Evolutionary conservation across 495 filamentous ascomycete genomes (phyloP), one percentile per base, ranked within the genome.

Genomic region (Cercophora sp.): DNA sequence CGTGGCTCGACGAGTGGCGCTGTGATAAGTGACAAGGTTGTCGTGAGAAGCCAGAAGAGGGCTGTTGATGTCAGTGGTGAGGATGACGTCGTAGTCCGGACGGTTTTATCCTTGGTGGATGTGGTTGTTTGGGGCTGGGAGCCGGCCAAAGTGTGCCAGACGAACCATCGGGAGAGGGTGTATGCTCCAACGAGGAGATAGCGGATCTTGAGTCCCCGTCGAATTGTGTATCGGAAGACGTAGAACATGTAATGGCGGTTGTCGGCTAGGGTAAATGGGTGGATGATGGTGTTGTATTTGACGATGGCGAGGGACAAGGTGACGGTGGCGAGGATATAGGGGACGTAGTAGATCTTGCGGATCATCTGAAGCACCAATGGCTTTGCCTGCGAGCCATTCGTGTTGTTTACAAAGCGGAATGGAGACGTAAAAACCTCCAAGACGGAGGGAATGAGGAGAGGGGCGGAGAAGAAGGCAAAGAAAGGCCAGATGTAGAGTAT

Each of bases 191-290:
- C 82, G 2, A 85, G 83, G 13, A 79, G 64, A 63, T 94, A 94
- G 27, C 85, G 83, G 11, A 87, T 62, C 15, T 70, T 66, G 1
- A 78, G 72, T 49, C 89, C 81, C 19, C 73, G 72, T 3, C 80
- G 76, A 47, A 94, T 82, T 9, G 90, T 85, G 55, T 94, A 80
- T 0, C 89, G 86, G 73, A 98, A 97, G 51, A 93, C 75, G 68
- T 98, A 98, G 71, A 98, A 98, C 50, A 93, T 81, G 72, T 96
- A 98, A 65, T 97, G 94, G 2, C 93, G 77, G 70, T 98, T 98
- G 65, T 98, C 93, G 24, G 93, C 93, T 3, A 97, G 79, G 1
- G 92, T 95, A 60, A 96, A 98, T 1, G 93, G 93, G 65, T 98
- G 93, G 47, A 98, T 82, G 52, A 94, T 83, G 32, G 93, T 97